Evolutionary conservation across 805 yeast genomes (phyloP), one percentile per base, ranked within the genome.

Genomic region (Komagataella pastoris): DNA sequence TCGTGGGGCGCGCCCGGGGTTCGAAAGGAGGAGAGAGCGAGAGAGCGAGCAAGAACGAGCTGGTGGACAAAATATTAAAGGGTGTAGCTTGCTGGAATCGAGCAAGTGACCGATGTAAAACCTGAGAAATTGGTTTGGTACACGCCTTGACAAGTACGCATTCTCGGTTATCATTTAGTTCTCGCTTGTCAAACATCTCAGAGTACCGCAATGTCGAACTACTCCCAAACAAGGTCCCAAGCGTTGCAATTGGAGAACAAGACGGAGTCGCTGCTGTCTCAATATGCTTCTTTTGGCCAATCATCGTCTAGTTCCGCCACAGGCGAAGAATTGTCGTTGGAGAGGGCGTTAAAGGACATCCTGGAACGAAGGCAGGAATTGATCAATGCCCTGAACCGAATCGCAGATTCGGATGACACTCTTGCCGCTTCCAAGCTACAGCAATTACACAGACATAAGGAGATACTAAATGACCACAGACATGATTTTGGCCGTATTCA

Each of bases 391-490:
- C 62, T 85, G 56, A 69, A 73, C 49, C 69, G 82, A 40, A 71
- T 80, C 8, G 68, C 79, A 17, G 87, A 85, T 48, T 67, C 76
- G 1, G 81, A 75, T 52, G 70, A 77, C 24, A 66, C 73, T 14
- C 74, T 85, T 6, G 75, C 90, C 4, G 77, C 93, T 0, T 78
- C 93, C 0, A 85, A 85, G 63, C 65, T 81, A 47, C 91, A 85
- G 59, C 98, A 90, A 63, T 67, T 89, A 48, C 80, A 83, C 53
- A 79, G 97, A 55, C 96, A 88, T 64, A 79, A 77, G 58, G 96
- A 88, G 64, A 75, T 78, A 12, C 70, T 88, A 24, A 76, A 71
- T 53, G 95, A 88, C 52, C 90, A 87, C 66, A 72, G 77, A 65
- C 65, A 71, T 51, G 85, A 81, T 55, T 85, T 78, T 59, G 66